Base-by-base conservation (phyloP, 768 basidiomycete species). In the Omphalotus guepiniiformis region DNA sequence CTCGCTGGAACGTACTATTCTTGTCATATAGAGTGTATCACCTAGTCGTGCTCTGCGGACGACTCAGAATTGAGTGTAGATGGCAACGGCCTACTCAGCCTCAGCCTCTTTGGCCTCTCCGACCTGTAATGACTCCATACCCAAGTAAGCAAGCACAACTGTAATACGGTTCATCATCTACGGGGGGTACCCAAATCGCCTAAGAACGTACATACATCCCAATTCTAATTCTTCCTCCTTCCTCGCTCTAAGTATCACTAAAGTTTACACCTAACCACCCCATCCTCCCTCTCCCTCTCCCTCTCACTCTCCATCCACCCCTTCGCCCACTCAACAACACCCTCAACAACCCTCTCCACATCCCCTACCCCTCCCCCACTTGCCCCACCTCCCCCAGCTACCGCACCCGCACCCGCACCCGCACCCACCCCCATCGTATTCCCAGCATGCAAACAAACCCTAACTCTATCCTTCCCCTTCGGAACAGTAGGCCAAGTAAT, bases 401-500 rank as follows among this genome's bases (percentile, higher is more conserved):
- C 39, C n/a, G 41, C 42, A 46, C 53, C 47, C n/a, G 6, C 23
- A 6, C 38, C 46, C 27, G 39, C 18, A 9, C 34, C 22, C 15
- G 39, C 51, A 15, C 39, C 57, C 3, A 51, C 43, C 16, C 53
- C 16, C 50, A 44, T 59, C 12, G 81, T 79, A 57, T 94, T 91
- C 1, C 75, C 81, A 0, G 92, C 82, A 57, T 93, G 88, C 22
- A 97, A 58, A 62, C 94, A 97, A n/a, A 97, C 78, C 2, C 94
- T 67, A 2, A 97, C 84, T 15, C 93, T 78, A 51, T 93, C 87
- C 50, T 77, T 78, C 7, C 90, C 93, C 44, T 83, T 84, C 0
- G 93, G 91, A 0, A 96, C 93, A 0, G 93, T 96, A 0, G 95
- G 94, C 72, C 84, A 86, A 8, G 79, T 82, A 34, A 93, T 91